Conservation (phyloP, 495 filamentous ascomycete species). For the Viridothelium virens region DNA sequence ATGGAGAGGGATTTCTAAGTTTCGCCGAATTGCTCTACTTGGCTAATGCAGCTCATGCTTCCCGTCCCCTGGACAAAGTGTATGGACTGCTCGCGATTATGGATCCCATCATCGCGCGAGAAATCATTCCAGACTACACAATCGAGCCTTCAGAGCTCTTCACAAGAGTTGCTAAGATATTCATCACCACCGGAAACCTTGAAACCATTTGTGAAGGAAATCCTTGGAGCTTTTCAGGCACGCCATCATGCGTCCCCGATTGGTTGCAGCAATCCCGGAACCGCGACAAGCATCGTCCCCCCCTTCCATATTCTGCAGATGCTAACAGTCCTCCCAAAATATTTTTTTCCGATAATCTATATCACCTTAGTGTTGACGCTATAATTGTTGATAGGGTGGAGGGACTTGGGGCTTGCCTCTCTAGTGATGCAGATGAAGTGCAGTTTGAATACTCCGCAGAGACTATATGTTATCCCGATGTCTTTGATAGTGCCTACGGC, state of each 20-base stretch:
- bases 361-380: neutral
- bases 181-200: neutral
- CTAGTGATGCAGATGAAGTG: neutral
- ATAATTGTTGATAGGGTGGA: neutral
- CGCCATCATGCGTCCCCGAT: neutral
- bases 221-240: neutral
- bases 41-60: neutral
- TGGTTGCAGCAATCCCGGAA: neutral
- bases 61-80: neutral
- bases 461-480: neutral
- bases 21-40: neutral
- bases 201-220: neutral
- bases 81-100: slow-evolving; percentile 6
- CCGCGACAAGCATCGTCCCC: neutral
- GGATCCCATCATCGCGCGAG: neutral
- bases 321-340: neutral
- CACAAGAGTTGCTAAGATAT: neutral
- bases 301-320: neutral
- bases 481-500: neutral
- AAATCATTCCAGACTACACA: neutral
- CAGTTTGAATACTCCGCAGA: neutral
- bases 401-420: neutral
- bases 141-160: neutral
- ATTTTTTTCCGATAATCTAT: neutral
- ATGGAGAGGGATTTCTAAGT: neutral